Evolutionary conservation across 2,329 filamentous ascomycete genomes (phyloP), one percentile per base, ranked within the genome.

Genomic region (Calonectria pteridis): DNA sequence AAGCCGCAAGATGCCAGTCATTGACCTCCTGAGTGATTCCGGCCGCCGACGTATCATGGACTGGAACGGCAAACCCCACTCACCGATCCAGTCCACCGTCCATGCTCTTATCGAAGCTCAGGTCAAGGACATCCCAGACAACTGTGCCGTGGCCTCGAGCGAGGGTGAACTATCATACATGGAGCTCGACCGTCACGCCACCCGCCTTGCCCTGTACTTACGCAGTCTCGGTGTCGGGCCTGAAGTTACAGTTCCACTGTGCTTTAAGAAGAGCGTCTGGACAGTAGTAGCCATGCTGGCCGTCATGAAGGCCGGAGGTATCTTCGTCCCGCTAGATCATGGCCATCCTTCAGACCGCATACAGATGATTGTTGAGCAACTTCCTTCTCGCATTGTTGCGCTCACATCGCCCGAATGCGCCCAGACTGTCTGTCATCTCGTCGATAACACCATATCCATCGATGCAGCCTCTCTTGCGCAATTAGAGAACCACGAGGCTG

Each of bases 281-380:
- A 43, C 58, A 2, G 26, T 69, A 6, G 78, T 84, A 6, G 79
- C 81, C 0, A 81, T 84, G 71, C 71, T 85, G 18, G 82, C 75
- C 6, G 80, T 84, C 2, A 72, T 84, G 50, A 84, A 83, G 67
- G 81, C 83, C 59, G 83, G 83, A 10, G 81, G 62, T 20, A 77
- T 77, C 14, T 81, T 79, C 55, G 75, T 77, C 13, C 82, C 83
- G 0, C 70, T 86, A 2, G 85, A 86, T 65, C 82, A 84, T 18
- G 81, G 83, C 53, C 75, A 84, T n/a, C 51, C 51, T 4, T 16
- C 51, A 10, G 51, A 55, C 16, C 51, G 51, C 33, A 55, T 55
- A 33, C 51, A 31, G 18, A 55, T 55, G 51, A 55, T 55, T 31
- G 51, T 55, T 10, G 29, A 55, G 29, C 51, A 55, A 14, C 51